These are phyloP conservation scores for Lachnellula arida DNA, from an alignment of 2,329 filamentous ascomycete species.

Conservation along the genomic window DNA sequence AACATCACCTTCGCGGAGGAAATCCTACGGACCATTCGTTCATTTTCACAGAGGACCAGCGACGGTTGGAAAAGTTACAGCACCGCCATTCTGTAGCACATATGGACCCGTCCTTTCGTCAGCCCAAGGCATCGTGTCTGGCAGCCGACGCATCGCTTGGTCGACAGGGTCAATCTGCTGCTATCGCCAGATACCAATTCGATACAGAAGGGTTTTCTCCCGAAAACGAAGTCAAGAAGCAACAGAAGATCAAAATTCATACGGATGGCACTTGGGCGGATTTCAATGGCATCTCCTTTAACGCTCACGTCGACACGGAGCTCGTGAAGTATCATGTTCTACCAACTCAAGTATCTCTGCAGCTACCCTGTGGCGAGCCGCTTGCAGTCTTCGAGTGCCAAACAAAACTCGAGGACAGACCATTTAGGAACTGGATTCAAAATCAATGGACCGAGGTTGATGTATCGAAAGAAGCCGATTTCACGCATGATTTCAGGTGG, in stretches of 20 bases:
- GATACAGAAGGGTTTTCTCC: not conserved
- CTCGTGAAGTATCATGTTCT: not conserved
- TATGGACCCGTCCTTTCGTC: constrained; percentile 42
- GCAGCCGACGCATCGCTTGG: no score
- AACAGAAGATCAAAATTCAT: not conserved
- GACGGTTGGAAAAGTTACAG: constrained; percentile 42
- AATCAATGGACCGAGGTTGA: constrained; percentile 7
- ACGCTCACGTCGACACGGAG: not conserved
- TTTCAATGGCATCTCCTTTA: not conserved
- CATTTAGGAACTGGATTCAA: not conserved
- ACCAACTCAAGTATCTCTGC: not conserved
- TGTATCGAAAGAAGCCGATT: not conserved
- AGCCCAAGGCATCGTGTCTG: constrained; percentile 20
- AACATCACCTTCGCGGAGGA: constrained; percentile 45
- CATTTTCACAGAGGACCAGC: constrained; percentile 49
- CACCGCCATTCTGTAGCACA: constrained; percentile 41
- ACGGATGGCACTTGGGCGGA: constrained; percentile 1
- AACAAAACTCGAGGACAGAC: not conserved
- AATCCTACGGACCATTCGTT: constrained; percentile 46
- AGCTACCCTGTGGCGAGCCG: not conserved
- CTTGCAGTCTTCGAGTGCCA: constrained; percentile 7
- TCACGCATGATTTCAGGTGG: constrained; percentile 8
- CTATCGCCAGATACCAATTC: not conserved
- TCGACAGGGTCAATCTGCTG: no score
- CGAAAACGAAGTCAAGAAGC: not conserved